phyloP scores from a whole-genome alignment of 257 asterid species.

The Jasminum sambac region DNA sequence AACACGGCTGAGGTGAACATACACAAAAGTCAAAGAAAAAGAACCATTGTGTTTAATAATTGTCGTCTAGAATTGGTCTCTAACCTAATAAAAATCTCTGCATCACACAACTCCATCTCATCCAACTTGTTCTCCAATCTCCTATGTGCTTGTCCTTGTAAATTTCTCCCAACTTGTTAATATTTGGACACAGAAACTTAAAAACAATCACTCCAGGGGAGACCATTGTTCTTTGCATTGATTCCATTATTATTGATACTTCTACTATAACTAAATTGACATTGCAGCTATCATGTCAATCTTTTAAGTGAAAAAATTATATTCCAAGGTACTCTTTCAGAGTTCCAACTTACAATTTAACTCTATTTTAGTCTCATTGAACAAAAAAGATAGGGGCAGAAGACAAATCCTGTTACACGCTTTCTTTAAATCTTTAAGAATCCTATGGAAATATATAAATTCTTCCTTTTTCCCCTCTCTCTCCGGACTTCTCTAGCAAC shows the following conservation, averaged over 20 bases:
- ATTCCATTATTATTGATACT: not conserved
- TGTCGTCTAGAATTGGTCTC: not conserved
- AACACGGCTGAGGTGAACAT: not conserved
- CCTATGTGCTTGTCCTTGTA: not conserved
- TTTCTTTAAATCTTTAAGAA: not conserved
- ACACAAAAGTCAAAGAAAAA: not conserved
- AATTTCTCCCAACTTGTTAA: not conserved
- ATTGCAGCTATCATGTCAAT: not conserved
- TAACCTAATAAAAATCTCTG: not conserved
- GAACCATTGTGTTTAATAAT: not conserved
- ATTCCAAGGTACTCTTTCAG: not conserved
- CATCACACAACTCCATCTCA: not conserved
- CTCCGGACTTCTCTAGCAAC: not conserved
- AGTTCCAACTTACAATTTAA: not conserved
- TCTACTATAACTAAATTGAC: not conserved
- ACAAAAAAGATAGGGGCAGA: not conserved
- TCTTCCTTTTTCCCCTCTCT: not conserved
- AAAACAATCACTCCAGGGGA: not conserved
- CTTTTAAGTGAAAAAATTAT: not conserved
- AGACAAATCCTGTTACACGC: not conserved
- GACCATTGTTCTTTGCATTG: not conserved
- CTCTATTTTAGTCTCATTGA: not conserved
- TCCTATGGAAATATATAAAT: not conserved
- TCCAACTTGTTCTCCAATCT: conserved; percentile 1
- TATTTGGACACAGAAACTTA: not conserved